Percentiles rank a stretch among this genome's conserved stretches.
Evolutionary conservation across 345 rosid genomes (phyloP).

Genomic region (Theobroma cacao): DNA sequence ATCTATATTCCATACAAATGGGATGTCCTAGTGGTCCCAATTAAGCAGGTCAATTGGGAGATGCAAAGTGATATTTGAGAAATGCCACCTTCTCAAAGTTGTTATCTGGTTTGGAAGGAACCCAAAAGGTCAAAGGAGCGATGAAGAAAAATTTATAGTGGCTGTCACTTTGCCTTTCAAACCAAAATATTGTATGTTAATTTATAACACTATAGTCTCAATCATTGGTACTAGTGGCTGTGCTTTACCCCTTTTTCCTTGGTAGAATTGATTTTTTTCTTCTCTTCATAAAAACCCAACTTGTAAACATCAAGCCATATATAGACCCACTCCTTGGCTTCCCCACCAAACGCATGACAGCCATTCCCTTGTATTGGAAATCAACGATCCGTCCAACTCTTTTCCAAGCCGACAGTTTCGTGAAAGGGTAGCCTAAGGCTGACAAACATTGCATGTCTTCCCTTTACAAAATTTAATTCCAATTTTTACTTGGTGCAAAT

Average conservation of each 20-base stretch:
- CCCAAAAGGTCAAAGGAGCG: slow-evolving; percentile 23
- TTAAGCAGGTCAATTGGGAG: background rate
- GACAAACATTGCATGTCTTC: background rate
- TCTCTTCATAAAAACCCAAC: background rate
- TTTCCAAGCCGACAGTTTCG: background rate
- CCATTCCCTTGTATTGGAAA: background rate
- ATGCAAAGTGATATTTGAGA: background rate
- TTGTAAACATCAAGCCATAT: too few species aligned
- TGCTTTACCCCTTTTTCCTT: background rate
- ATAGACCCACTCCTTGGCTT: too few species aligned
- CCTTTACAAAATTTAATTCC: too few species aligned
- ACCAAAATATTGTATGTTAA: background rate
- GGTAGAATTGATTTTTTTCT: background rate
- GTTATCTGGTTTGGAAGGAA: background rate
- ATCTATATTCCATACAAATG: slow-evolving; percentile 4
- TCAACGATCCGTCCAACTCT: background rate
- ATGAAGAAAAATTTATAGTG: background rate
- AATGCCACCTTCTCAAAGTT: background rate
- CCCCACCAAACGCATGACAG: background rate
- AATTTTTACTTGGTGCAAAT: too few species aligned
- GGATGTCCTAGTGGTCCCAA: background rate
- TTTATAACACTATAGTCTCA: background rate
- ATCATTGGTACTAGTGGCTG: background rate
- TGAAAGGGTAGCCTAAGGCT: background rate
- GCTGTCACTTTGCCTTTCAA: background rate